Percentiles rank a stretch among this genome's conserved stretches.
These are phyloP conservation scores for Boletus reticuloceps DNA, from an alignment of 768 basidiomycete genomes.

Conservation along the genomic window DNA sequence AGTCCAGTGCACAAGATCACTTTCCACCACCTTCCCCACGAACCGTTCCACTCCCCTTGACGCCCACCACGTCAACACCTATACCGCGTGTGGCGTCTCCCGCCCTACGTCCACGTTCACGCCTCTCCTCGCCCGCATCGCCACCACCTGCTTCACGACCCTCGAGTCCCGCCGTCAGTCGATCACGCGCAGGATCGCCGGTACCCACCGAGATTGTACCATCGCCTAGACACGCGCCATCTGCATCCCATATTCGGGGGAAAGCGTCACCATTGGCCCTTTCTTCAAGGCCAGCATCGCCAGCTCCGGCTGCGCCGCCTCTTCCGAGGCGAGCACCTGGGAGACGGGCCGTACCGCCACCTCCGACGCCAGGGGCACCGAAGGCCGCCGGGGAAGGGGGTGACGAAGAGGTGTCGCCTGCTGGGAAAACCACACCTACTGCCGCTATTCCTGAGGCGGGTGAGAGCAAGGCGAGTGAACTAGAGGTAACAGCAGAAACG, in stretches of 20 bases:
- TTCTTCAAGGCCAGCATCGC: conserved; percentile 37
- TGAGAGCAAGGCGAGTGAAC: not conserved
- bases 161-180: conserved; percentile 19
- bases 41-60: conserved; percentile 21
- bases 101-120: conserved; percentile 34
- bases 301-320: conserved; percentile 46
- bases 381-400: not conserved
- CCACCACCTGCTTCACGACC: conserved; percentile 34
- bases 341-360: conserved; percentile 37
- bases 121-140: conserved; percentile 22
- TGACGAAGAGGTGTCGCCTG: conserved; percentile 3
- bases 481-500: not conserved
- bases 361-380: not conserved
- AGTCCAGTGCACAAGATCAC: conserved; percentile 9
- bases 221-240: conserved; percentile 5
- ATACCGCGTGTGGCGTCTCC: conserved; percentile 19
- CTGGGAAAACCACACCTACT: not conserved
- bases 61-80: conserved; percentile 27
- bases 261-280: conserved; percentile 30
- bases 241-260: conserved; percentile 11
- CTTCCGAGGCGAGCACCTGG: conserved; percentile 65
- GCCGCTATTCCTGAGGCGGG: not conserved
- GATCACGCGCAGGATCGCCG: conserved; percentile 27
- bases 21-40: conserved; percentile 18
- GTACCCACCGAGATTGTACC: conserved; percentile 10